Evolutionary conservation across 2,329 filamentous ascomycete genomes (phyloP).

Genomic region (Clarireedia monteithiana): DNA sequence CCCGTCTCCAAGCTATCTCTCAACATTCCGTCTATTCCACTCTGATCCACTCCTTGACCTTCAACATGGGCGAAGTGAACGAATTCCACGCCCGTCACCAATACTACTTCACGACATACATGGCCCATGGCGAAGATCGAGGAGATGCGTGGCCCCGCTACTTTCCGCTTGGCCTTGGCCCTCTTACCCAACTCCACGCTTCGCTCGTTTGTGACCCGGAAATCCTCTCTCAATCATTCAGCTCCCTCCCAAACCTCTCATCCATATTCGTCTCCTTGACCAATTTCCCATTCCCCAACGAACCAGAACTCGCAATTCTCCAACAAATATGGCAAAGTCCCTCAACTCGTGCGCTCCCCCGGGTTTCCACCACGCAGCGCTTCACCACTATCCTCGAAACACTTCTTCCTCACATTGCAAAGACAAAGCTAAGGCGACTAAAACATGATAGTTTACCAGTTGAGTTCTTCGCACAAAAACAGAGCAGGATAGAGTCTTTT

Average conservation of each 20-base stretch:
- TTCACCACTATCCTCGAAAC: constrained; percentile 18
- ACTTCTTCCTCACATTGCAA: background rate
- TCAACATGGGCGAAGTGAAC: constrained; percentile 25
- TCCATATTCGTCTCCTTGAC: background rate
- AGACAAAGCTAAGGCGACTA: constrained; percentile 12
- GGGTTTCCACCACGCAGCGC: constrained; percentile 17
- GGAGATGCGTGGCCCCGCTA: no score
- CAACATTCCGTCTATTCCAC: constrained; percentile 18
- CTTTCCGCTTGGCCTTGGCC: no score
- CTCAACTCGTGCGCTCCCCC: constrained; percentile 17
- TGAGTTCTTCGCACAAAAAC: constrained; percentile 24
- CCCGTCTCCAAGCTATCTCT: constrained; percentile 16
- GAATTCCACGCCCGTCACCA: constrained; percentile 25
- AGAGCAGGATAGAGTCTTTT: constrained; percentile 10
- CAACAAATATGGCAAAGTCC: constrained; percentile 22
- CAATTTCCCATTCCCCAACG: background rate
- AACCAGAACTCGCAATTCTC: constrained; percentile 12
- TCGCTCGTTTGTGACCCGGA: constrained; percentile 18
- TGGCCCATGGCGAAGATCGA: no score
- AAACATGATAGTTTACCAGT: constrained; percentile 25
- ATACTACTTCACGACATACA: background rate
- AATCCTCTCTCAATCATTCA: constrained; percentile 15
- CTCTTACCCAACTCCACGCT: constrained; percentile 7
- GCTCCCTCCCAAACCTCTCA: constrained; percentile 16
- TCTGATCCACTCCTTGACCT: constrained; percentile 12